Base-by-base conservation (phyloP, 352 stramenopile species). In the Globisporangium okanoganense region DNA sequence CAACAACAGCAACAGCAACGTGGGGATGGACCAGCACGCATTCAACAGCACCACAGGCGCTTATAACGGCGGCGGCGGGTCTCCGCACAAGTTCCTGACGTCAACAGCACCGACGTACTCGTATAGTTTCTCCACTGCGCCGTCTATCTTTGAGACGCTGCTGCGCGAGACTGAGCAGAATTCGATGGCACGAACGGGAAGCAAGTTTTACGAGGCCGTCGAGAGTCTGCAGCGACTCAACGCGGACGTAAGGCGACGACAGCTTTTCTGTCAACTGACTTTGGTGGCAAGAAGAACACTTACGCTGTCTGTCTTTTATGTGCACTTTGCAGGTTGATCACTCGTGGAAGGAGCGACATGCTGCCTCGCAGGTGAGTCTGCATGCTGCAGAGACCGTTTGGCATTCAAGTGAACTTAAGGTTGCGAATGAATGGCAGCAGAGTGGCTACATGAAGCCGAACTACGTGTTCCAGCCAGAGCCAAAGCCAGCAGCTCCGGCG, bases 61-160 rank as follows among this genome's bases (percentile, higher is more conserved):
- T 62, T 54, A 24, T 18, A 20, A 35, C 25, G 20, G 43, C 43
- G 40, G 44, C 64, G n/a, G 22, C n/a, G 50, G 50, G 12, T 66
- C 64, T 10, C 56, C 68, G 6, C 25, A 27, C 22, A 65, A 65
- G 47, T 56, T 55, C 14, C 12, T 45, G 22, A 3, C 56, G n/a
- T 13, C 44, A 10, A 22, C 36, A 4, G 35, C 51, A 7, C 35
- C 54, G 10, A 44, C 64, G 0, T 66, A 72, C 18, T 64, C 66
- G 0, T 50, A 66, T 6, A 45, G 58, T 5, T 61, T 47, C 49
- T 67, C 79, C 22, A 47, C 53, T n/a, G 13, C 44, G 8, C 67
- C 75, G 2, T 78, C 77, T 5, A 65, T 83, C 9, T 89, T 87
- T 31, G 79, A 87, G 59, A 70, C 75, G 2, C 40, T 89, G 24